Conservation (phyloP, 768 basidiomycete genomes). For the Trametes cinnabarina region DNA sequence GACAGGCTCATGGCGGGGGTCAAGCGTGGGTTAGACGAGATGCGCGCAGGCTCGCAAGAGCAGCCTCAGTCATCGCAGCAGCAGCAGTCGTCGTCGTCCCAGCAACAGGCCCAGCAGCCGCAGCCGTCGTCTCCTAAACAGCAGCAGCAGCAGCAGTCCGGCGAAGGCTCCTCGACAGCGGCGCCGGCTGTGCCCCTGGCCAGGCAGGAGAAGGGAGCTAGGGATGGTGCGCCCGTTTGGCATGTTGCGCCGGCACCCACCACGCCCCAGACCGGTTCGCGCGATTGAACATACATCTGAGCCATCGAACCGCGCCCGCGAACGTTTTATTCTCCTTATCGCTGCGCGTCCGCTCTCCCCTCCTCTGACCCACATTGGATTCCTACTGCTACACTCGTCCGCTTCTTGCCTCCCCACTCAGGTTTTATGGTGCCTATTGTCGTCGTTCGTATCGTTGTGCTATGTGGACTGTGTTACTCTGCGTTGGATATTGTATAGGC, state of each 20-base stretch:
- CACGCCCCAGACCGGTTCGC: conserved; percentile 12
- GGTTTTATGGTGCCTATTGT: background rate
- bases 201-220: conserved; percentile 24
- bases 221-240: conserved; percentile 33
- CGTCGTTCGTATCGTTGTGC: background rate
- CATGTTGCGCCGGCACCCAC: conserved; percentile 28
- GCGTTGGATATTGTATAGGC: conserved; percentile 19
- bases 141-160: background rate
- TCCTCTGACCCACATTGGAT: background rate
- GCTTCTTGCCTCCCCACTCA: background rate
- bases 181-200: conserved; percentile 27
- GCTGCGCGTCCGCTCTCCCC: background rate
- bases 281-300: conserved; percentile 18
- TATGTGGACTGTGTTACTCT: background rate
- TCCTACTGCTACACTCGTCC: too few species aligned
- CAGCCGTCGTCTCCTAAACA: background rate
- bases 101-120: too few species aligned
- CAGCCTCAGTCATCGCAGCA: background rate
- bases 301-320: background rate
- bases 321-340: background rate
- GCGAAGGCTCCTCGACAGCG: conserved; percentile 5
- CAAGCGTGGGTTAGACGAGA: conserved; percentile 74
- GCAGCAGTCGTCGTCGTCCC: conserved; percentile 8
- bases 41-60: conserved; percentile 40
- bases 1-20: conserved; percentile 70